These are phyloP conservation scores for Angophora floribunda DNA, from an alignment of 345 rosid species.

Conservation along the genomic window DNA sequence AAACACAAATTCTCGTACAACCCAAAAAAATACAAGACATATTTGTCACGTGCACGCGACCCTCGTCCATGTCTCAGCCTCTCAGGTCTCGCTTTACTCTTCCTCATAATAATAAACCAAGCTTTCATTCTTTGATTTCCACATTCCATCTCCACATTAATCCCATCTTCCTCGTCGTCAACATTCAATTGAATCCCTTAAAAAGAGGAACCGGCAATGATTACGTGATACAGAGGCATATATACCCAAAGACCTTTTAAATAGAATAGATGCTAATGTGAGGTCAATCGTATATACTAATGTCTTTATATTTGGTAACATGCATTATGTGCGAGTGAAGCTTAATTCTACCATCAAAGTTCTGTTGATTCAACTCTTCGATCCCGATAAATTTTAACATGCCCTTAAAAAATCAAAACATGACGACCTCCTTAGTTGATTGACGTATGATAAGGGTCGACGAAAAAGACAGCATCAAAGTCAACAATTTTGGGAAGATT, in stretches of 20 bases:
- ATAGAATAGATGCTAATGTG: not conserved
- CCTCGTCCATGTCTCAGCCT: not conserved
- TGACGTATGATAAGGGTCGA: not conserved
- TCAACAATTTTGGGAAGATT: not conserved
- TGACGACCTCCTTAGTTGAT: not conserved
- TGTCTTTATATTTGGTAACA: rapidly evolving
- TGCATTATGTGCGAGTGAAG: not conserved
- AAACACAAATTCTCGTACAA: no score
- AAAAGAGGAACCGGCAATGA: no score
- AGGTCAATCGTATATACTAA: not conserved
- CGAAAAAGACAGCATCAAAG: not conserved
- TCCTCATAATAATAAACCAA: not conserved
- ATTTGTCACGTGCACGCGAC: not conserved
- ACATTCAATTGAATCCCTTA: no score
- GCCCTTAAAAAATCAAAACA: not conserved
- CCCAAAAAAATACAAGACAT: no score
- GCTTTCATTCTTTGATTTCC: not conserved
- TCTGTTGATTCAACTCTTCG: no score
- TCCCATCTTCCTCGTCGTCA: not conserved
- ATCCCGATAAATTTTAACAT: no score
- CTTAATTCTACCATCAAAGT: not conserved
- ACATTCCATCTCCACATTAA: no score
- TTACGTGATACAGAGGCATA: no score
- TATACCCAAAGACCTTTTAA: not conserved
- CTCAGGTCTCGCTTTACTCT: not conserved